Percentiles rank a stretch among this genome's conserved stretches.
Evolutionary conservation across 2,329 filamentous ascomycete genomes (phyloP).

Genomic region (Monilinia vaccinii-corymbosi): DNA sequence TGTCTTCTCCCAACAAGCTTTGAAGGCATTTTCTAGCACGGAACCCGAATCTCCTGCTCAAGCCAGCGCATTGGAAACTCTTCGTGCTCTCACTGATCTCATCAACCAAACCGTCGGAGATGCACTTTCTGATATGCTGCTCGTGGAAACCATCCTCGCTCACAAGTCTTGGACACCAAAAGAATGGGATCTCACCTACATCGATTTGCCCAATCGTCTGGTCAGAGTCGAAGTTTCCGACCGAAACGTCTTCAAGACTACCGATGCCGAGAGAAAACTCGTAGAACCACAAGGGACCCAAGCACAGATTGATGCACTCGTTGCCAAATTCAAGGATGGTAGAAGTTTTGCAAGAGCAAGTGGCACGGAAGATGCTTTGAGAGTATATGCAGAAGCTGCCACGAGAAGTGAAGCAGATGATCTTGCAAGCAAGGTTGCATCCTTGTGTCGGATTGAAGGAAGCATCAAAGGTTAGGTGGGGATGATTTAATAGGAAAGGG

Average conservation of each 20-base stretch:
- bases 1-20: conserved; percentile 79
- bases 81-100: conserved; percentile 74
- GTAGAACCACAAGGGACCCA: conserved; percentile 73
- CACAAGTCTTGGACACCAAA: conserved; percentile 86
- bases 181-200: conserved; percentile 90
- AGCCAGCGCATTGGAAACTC: conserved; percentile 77
- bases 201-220: conserved; percentile 89
- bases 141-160: conserved; percentile 91
- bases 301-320: conserved; percentile 74
- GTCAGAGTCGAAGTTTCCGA: conserved; percentile 83
- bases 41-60: conserved; percentile 87
- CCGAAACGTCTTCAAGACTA: conserved; percentile 82
- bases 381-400: conserved; percentile 91
- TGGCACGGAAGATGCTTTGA: conserved; percentile 91
- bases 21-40: conserved; percentile 67
- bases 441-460: conserved; percentile 22
- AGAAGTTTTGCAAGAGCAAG: conserved; percentile 86
- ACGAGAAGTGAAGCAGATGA: conserved; percentile 86
- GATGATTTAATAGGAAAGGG: not conserved
- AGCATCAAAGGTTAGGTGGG: conserved; percentile 3
- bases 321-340: conserved; percentile 84
- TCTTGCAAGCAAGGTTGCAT: conserved; percentile 68
- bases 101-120: conserved; percentile 99
- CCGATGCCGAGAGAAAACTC: conserved; percentile 84
- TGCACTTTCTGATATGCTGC: conserved; percentile 87